These are phyloP conservation scores for Penstemon davidsonii DNA, from an alignment of 257 asterid genomes.

Conservation along the genomic window DNA sequence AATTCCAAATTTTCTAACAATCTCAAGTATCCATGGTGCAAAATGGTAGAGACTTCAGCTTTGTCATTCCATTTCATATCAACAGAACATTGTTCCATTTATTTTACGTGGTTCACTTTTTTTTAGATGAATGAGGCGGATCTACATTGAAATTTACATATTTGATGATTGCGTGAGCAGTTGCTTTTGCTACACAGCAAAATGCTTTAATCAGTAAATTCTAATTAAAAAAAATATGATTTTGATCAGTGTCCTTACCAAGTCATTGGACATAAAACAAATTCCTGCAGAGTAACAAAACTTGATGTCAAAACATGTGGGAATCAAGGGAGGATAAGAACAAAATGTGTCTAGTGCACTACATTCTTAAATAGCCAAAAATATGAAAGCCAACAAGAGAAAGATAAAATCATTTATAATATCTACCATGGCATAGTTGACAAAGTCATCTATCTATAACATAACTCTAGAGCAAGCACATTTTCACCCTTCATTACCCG, in stretches of 20 bases:
- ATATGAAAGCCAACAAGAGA: not conserved
- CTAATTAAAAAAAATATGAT: slow-evolving; percentile 17
- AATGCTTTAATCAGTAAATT: not conserved
- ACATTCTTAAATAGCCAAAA: not conserved
- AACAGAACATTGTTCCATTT: slow-evolving; percentile 12
- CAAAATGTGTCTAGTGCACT: not conserved
- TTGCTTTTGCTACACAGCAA: not conserved
- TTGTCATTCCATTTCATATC: slow-evolving; percentile 15
- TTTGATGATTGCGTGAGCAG: not conserved
- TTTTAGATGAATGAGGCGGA: slow-evolving; percentile 10
- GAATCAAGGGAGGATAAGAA: not conserved
- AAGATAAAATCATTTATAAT: not conserved
- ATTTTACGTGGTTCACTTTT: not conserved
- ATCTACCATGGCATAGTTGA: not conserved
- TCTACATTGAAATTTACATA: slow-evolving; percentile 8
- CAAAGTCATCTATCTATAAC: not conserved
- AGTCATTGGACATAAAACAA: slow-evolving; percentile 93
- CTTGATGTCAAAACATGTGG: slow-evolving; percentile 9
- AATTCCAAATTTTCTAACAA: slow-evolving; percentile 5
- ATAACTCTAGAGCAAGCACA: slow-evolving; percentile 1
- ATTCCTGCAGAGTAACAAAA: slow-evolving; percentile 61
- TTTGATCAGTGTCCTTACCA: slow-evolving; percentile 57
- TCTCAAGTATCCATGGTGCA: slow-evolving; percentile 6
- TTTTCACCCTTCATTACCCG: not conserved
- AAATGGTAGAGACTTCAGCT: not conserved